Conservation (phyloP, 2,329 filamentous ascomycete genomes). For the Fulvia fulva region DNA sequence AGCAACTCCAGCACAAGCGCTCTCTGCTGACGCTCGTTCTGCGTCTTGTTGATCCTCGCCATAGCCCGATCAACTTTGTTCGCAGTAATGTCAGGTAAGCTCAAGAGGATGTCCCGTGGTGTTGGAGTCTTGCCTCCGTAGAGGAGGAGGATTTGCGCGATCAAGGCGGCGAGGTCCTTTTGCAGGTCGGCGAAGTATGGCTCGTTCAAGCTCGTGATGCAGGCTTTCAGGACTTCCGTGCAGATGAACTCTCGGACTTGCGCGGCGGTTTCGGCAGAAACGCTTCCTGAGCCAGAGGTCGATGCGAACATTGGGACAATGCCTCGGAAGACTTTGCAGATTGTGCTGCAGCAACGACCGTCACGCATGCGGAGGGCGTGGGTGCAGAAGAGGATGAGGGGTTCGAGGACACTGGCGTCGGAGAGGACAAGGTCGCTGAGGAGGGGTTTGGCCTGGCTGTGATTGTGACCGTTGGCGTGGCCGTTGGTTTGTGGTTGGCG, state of each 20-base stretch:
- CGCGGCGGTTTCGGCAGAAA: constrained; percentile 46
- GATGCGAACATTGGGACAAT: constrained; percentile 71
- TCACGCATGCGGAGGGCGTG: constrained; percentile 88
- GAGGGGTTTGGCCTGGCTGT: constrained; percentile 42
- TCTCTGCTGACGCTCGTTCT: constrained; percentile 67
- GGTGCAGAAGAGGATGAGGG: constrained; percentile 84
- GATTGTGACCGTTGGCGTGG: constrained; percentile 14
- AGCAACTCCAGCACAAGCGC: constrained; percentile 79
- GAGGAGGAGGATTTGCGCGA: constrained; percentile 76
- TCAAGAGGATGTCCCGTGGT: constrained; percentile 71
- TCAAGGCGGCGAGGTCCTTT: constrained; percentile 82
- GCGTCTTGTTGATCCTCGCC: constrained; percentile 29
- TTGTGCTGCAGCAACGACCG: constrained; percentile 79
- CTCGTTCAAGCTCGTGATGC: constrained; percentile 86
- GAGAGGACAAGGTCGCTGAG: constrained; percentile 80
- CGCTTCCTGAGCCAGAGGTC: constrained; percentile 40
- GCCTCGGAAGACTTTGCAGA: constrained; percentile 79
- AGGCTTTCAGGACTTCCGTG: constrained; percentile 81
- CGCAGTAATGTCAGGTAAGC: constrained; percentile 70
- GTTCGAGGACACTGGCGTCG: constrained; percentile 74
- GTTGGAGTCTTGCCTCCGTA: constrained; percentile 68
- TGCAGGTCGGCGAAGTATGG: constrained; percentile 96
- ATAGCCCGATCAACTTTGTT: constrained; percentile 60
- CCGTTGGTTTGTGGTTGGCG: constrained; percentile 41
- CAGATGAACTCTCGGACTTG: constrained; percentile 84